These are phyloP conservation scores for Nannizzia gypsea DNA, from an alignment of 2,329 filamentous ascomycete species.

Conservation along the genomic window DNA sequence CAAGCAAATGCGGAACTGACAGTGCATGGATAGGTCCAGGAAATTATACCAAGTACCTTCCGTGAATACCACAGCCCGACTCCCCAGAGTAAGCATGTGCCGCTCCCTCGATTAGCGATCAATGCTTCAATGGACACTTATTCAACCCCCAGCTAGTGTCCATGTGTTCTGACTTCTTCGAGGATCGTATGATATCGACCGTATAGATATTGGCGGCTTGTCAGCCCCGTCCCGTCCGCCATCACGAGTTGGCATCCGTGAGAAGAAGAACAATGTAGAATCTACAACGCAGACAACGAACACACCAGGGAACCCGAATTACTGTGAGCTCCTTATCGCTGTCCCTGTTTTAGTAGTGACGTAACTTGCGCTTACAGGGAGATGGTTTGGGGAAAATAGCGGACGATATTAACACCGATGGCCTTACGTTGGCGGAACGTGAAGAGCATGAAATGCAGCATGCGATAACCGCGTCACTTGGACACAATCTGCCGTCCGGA, in stretches of 20 bases:
- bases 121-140: background rate
- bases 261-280: background rate
- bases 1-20: background rate
- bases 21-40: background rate
- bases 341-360: background rate
- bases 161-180: conserved; percentile 4
- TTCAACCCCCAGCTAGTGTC: background rate
- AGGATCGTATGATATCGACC: conserved; percentile 14
- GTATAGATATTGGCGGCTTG: conserved; percentile 21
- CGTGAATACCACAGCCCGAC: conserved; percentile 2
- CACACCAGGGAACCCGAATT: background rate
- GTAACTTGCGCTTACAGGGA: background rate
- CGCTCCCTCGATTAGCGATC: background rate
- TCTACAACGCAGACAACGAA: background rate
- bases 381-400: background rate
- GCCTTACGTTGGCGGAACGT: conserved; percentile 30
- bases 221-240: conserved; percentile 37
- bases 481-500: conserved; percentile 18
- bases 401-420: background rate
- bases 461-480: conserved; percentile 37
- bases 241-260: conserved; percentile 30
- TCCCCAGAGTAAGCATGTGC: conserved; percentile 9
- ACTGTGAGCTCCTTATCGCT: background rate
- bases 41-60: background rate
- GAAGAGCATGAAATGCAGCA: conserved; percentile 36